Percentiles rank a stretch among this genome's conserved stretches.
These are phyloP conservation scores for Microstegium vimineum DNA, from an alignment of 176 grass and related monocot species.

Conservation along the genomic window DNA sequence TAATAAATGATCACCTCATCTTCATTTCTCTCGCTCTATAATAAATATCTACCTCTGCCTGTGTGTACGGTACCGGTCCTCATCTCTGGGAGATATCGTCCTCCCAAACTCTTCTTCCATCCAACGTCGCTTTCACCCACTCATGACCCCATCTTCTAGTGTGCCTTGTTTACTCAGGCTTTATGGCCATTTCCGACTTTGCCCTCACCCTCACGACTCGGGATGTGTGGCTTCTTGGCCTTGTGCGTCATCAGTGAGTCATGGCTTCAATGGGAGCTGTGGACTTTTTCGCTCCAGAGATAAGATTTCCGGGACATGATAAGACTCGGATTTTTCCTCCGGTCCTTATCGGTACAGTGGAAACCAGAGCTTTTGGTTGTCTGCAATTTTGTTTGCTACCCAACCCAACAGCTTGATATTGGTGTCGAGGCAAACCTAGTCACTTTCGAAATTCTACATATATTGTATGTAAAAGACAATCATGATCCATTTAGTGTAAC, in stretches of 20 bases:
- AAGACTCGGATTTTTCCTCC: not conserved
- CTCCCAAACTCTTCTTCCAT: not conserved
- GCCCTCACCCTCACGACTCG: not conserved
- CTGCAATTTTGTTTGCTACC: not conserved
- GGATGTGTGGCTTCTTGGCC: not conserved
- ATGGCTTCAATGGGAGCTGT: not conserved
- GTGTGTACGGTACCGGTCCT: not conserved
- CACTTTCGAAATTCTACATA: not conserved
- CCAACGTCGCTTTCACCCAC: not conserved
- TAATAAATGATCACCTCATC: not conserved
- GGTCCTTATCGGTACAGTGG: not conserved
- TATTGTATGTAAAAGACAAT: not conserved
- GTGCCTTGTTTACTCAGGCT: too few relatives aligned
- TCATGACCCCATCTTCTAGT: too few relatives aligned
- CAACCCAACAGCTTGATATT: not conserved
- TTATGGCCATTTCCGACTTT: not conserved
- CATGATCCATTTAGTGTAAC: not conserved
- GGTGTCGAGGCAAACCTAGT: not conserved
- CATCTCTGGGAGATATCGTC: not conserved
- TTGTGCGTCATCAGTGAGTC: slow-evolving; percentile 8
- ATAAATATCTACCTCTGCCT: not conserved
- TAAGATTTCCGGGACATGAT: not conserved
- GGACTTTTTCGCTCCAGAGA: slow-evolving; percentile 14
- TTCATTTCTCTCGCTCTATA: not conserved
- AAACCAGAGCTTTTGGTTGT: not conserved